Conservation (phyloP, 1,284 basidiomycete species). For the Moesziomyces sp. region DNA sequence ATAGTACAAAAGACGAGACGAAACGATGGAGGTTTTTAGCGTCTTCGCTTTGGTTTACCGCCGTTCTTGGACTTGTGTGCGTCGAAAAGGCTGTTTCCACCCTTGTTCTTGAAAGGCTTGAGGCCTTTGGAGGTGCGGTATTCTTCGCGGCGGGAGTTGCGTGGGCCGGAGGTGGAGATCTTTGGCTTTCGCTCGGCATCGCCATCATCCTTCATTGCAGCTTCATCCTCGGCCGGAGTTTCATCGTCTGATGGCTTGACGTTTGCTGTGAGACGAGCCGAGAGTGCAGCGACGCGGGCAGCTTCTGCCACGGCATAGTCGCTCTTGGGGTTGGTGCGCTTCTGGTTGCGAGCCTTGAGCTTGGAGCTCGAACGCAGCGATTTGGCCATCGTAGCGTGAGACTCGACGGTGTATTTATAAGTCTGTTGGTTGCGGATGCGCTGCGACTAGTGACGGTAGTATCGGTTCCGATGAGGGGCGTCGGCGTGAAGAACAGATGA, state of each 20-base stretch:
- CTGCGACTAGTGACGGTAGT: too few species aligned
- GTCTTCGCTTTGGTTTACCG: conserved; percentile 56
- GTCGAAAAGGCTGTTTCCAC: conserved; percentile 36
- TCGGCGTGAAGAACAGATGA: not conserved
- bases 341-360: conserved; percentile 83
- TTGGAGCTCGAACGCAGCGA: conserved; percentile 89
- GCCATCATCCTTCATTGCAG: conserved; percentile 67
- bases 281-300: conserved; percentile 81
- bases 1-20: conserved; percentile 18
- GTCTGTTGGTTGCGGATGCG: too few species aligned
- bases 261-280: conserved; percentile 73
- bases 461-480: not conserved
- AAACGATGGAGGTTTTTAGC: conserved; percentile 15
- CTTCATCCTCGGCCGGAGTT: conserved; percentile 69
- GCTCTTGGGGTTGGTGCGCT: conserved; percentile 77
- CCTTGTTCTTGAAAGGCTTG: conserved; percentile 52
- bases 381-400: conserved; percentile 79
- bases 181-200: conserved; percentile 21
- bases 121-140: conserved; percentile 53
- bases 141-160: conserved; percentile 58
- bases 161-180: conserved; percentile 55
- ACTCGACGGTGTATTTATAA: too few species aligned
- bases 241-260: conserved; percentile 36
- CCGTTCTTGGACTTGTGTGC: conserved; percentile 50
- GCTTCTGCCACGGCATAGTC: conserved; percentile 87